These are phyloP conservation scores for Glycyrrhiza uralensis DNA, from an alignment of 306 rosid species.

Conservation along the genomic window DNA sequence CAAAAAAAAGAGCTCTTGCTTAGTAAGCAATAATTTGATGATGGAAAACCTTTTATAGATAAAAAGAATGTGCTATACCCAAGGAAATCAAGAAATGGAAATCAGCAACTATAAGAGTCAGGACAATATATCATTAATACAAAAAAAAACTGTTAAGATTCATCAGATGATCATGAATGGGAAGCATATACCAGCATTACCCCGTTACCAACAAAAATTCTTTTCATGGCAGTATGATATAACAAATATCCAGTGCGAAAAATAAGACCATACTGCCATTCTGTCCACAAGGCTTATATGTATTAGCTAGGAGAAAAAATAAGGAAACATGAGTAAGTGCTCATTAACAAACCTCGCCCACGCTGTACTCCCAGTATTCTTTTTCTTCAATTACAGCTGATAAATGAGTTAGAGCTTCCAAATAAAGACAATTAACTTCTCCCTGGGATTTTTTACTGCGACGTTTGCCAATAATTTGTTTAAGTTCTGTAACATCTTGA, in stretches of 20 bases:
- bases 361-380: slow-evolving; percentile 82
- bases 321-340: slow-evolving; percentile 22
- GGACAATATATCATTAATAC: neutral
- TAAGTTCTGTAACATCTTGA: slow-evolving; percentile 47
- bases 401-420: slow-evolving; percentile 69
- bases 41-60: slow-evolving; percentile 14
- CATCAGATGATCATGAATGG: neutral
- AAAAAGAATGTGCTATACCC: neutral
- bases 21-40: neutral
- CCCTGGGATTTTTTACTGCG: slow-evolving; percentile 62
- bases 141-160: slow-evolving; percentile 11
- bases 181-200: neutral
- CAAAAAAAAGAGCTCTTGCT: slow-evolving; percentile 11
- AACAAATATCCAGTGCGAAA: neutral
- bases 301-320: neutral
- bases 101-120: neutral
- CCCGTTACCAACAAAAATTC: neutral
- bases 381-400: slow-evolving; percentile 77
- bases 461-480: slow-evolving; percentile 41
- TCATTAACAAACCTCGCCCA: slow-evolving; percentile 66
- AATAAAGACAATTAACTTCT: slow-evolving; percentile 60
- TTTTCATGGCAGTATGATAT: neutral
- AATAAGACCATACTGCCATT: slow-evolving; percentile 1
- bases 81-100: slow-evolving; percentile 6
- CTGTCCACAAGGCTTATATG: neutral